Base-by-base conservation (phyloP, 495 filamentous ascomycete species). In the Clavariopsis aquatica region DNA sequence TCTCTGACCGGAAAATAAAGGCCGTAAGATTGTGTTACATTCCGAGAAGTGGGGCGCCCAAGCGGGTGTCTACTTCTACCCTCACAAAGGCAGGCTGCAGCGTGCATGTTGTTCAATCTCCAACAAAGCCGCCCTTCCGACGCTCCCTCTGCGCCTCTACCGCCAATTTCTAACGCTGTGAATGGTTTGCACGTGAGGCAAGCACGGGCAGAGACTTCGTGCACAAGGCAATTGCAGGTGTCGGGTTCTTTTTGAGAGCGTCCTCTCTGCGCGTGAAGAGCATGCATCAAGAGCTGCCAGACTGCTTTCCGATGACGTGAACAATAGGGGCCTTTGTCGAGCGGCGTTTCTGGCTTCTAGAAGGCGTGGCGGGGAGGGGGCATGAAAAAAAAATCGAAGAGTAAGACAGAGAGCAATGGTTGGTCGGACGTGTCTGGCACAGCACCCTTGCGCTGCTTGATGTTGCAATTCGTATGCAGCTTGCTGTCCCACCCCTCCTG, bases 11-110 rank as follows among this genome's bases (percentile, higher is more conserved):
- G 60, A 34, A 31, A 64, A 34, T 56, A 64, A 57, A 29, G 36
- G 47, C 59, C 12, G 47, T 43, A 57, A 49, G 52, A 51, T 52
- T 64, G 61, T 64, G 61, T 64, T 49, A 64, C 61, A 57, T 31
- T 20, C 17, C 28, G 19, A 28, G 19, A 1, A 13, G 34, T 53
- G 51, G 34, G 26, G 23, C 57, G 3, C n/a, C n/a, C 51, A 47
- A 63, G 15, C 51, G 36, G 60, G 34, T 46, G 2, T 17, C 28
- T 49, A 31, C 51, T 63, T 49, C 46, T 36, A 10, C 57, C 31
- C 27, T 24, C 7, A 24, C 20, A 10, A 29, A 59, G 56, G 56
- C 13, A 47, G 38, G 23, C 29, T 41, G 54, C 54, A 57, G 27
- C 4, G 4, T 49, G 57, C 57, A 34, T 49, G 20, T n/a, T 23